Evolutionary conservation across 805 yeast genomes (phyloP).

Genomic region (Jamesozyma spencerorum): DNA sequence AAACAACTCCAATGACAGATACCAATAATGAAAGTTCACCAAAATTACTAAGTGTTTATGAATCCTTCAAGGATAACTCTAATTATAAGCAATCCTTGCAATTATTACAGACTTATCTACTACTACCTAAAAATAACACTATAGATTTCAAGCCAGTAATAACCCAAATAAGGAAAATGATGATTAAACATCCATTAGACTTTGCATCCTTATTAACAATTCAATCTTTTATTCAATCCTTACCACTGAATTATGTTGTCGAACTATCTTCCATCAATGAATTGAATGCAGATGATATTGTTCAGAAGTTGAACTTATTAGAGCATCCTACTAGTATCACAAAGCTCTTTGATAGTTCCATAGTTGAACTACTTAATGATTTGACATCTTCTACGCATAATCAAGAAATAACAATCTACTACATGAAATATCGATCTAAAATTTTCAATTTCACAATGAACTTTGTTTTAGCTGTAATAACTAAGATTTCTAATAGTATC

Average conservation of each 20-base stretch:
- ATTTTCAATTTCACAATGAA: slow-evolving; percentile 22
- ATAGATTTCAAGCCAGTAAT: slow-evolving; percentile 12
- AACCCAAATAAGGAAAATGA: slow-evolving; percentile 13
- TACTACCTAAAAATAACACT: slow-evolving; percentile 1
- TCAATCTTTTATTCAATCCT: slow-evolving; percentile 20
- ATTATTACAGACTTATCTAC: slow-evolving; percentile 14
- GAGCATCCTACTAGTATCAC: slow-evolving; percentile 12
- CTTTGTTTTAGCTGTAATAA: slow-evolving; percentile 6
- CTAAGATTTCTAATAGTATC: background rate
- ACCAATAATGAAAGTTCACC: background rate
- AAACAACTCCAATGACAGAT: background rate
- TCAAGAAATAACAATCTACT: slow-evolving; percentile 16
- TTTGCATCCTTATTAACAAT: slow-evolving; percentile 25
- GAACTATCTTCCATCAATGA: slow-evolving; percentile 28
- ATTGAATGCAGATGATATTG: slow-evolving; percentile 13
- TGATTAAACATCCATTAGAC: slow-evolving; percentile 22
- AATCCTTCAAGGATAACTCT: background rate
- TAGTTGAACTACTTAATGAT: slow-evolving; percentile 10
- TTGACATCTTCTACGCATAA: slow-evolving; percentile 10
- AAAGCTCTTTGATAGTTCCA: background rate
- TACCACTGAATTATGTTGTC: slow-evolving; percentile 23
- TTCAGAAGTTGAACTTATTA: slow-evolving; percentile 7
- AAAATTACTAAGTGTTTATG: background rate
- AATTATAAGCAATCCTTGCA: slow-evolving; percentile 11
- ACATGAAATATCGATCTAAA: slow-evolving; percentile 23